Conservation (phyloP, 345 rosid species). For the Gossypium raimondii region DNA sequence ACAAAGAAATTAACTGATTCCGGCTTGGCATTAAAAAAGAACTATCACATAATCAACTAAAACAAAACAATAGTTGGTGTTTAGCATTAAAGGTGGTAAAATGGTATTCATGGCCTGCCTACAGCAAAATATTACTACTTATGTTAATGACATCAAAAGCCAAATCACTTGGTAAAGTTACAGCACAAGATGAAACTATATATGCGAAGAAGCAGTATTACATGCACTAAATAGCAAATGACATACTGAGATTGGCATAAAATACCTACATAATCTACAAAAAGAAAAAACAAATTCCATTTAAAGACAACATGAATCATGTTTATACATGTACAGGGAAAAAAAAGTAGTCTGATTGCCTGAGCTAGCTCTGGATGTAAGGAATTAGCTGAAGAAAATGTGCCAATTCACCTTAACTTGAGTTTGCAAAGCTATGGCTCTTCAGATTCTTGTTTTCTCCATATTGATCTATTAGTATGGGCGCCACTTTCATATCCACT, state of each 20-base stretch:
- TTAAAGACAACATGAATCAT: not conserved
- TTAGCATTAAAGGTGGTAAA: not conserved
- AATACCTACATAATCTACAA: constrained; percentile 5
- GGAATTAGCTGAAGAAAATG: not conserved
- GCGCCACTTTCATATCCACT: constrained; percentile 62
- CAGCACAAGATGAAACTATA: not conserved
- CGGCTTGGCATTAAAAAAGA: not conserved
- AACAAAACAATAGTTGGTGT: not conserved
- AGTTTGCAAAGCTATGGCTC: constrained; percentile 32
- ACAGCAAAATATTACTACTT: not conserved
- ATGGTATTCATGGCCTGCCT: not conserved
- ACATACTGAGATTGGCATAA: not conserved
- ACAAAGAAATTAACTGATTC: constrained; percentile 1
- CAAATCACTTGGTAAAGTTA: not conserved
- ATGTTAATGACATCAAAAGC: not conserved
- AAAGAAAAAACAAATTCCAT: not conserved
- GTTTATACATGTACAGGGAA: not conserved
- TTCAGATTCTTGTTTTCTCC: constrained; percentile 43
- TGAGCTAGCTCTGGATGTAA: not conserved
- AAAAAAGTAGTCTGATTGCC: not conserved
- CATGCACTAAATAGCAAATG: constrained; percentile 5
- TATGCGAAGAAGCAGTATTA: not conserved
- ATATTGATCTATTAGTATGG: constrained; percentile 35
- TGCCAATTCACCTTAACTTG: constrained; percentile 16
- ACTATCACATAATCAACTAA: not conserved